Evolutionary conservation across 306 rosid species (phyloP).

Genomic region (Castanea mollissima): DNA sequence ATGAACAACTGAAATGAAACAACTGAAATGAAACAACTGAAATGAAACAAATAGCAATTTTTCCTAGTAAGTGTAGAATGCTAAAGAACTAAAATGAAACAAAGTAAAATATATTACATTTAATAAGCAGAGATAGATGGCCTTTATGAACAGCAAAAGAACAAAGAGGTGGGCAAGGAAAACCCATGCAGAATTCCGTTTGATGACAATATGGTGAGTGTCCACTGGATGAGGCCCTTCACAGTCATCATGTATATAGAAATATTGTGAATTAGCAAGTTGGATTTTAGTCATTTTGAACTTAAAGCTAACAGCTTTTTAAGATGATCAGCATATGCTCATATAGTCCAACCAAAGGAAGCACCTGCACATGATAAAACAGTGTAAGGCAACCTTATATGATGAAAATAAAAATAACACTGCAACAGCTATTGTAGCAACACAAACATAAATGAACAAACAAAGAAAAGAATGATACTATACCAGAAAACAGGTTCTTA

Average conservation of each 20-base stretch:
- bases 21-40: too few species aligned
- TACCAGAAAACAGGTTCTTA: not conserved
- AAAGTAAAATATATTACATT: not conserved
- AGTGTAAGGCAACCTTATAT: not conserved
- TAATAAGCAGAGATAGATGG: not conserved
- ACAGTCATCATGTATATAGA: not conserved
- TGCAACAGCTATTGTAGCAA: not conserved
- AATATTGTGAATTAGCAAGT: not conserved
- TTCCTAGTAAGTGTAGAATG: not conserved
- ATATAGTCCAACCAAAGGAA: not conserved
- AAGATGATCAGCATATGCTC: not conserved
- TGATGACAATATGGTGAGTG: not conserved
- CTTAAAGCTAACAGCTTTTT: not conserved
- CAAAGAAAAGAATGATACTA: not conserved
- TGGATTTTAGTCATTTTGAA: not conserved
- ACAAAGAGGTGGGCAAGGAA: not conserved
- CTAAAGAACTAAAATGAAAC: not conserved
- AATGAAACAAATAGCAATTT: not conserved
- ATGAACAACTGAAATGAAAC: too few species aligned
- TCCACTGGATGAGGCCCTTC: not conserved
- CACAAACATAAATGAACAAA: not conserved
- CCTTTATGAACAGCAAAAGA: not conserved
- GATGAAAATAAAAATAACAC: not conserved
- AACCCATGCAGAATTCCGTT: not conserved
- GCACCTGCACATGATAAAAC: not conserved